Evolutionary conservation across 371 early-diverging fungal genomes (phyloP), one percentile per base, ranked within the genome.

Genomic region (Fennellomyces sp.): DNA sequence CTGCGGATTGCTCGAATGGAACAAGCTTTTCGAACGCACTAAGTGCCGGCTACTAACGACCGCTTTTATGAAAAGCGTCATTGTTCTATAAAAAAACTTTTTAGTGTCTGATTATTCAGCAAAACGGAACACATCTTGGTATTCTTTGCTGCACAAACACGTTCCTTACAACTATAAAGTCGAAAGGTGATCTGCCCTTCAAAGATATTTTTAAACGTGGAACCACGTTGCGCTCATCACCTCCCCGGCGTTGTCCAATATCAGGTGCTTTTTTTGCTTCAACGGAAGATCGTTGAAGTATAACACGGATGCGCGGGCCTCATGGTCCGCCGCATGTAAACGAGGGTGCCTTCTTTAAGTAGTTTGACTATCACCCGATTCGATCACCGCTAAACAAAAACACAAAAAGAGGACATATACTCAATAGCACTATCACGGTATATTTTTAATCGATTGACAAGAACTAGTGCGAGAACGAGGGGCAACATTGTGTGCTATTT

Each of bases 121-220:
- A 23, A n/a, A n/a, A 5, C 12, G 45, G 45, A 45, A 17, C 12
- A 45, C n/a, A 7, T 23, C n/a, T 42, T 42, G n/a, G 23, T 4
- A 3, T 45, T 7, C 3, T 42, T 45, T 45, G 45, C 19, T 45
- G 45, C 45, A 45, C 45, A 45, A 45, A 45, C 45, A 45, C 45
- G 45, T 45, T 45, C 23, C 45, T 45, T 45, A 45, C 45, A 45
- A 45, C 45, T 45, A 45, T 45, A 45, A 45, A n/a, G 45, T 45
- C n/a, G 45, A 23, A 45, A 45, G 45, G 5, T 6, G 35, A 33
- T 33, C 35, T 33, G 6, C 13, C 13, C 13, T 33, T 33, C 13
- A 42, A 45, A 45, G 19, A 15, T 45, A 45, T 45, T 45, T 45
- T 45, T 45, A 45, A 21, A n/a, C n/a, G n/a, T n/a, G n/a, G n/a